These are phyloP conservation scores for sweet orange (Citrus sinensis) DNA, from an alignment of 345 rosid genomes.

Conservation along the genomic window DVS_A1.0 CM039162.1:7626501-7627000, in stretches of 20 bases:
- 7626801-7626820: constrained; percentile 93
- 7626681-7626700: constrained; percentile 68
- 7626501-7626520: background rate
- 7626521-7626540: background rate
- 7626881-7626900: constrained; percentile 51
- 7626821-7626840: constrained; percentile 87
- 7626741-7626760: constrained; percentile 76
- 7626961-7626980: background rate
- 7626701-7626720: constrained; percentile 85
- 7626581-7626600: background rate
- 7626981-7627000: background rate
- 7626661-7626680: constrained; percentile 61
- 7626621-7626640: background rate
- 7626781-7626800: constrained; percentile 94
- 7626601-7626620: background rate
- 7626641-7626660: background rate
- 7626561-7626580: background rate
- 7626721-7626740: constrained; percentile 77
- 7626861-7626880: constrained; percentile 48
- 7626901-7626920: constrained; percentile 42
- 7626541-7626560: background rate
- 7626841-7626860: constrained; percentile 72
- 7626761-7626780: constrained; percentile 94
- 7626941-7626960: background rate
- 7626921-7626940: constrained; percentile 29